A percentile compares a stretch with the other conserved stretches of the same genome.
phyloP scores from a whole-genome alignment of 2,329 filamentous ascomycete genomes.

The Fusarium beomiforme region DNA sequence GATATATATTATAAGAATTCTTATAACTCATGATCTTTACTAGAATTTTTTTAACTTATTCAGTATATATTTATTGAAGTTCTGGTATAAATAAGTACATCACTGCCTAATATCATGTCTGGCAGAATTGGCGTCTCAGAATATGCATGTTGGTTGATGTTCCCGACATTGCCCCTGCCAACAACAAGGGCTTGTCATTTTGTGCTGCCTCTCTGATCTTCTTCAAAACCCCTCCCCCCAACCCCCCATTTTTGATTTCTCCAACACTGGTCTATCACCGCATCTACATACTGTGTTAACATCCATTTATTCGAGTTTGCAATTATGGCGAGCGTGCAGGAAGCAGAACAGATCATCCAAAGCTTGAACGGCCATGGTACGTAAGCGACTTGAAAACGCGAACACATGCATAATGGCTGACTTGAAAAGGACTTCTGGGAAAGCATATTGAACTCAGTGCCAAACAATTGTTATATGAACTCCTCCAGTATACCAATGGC shows the following conservation, averaged over 20 bases:
- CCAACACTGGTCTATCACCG: neutral
- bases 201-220: neutral
- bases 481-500: constrained; percentile 16
- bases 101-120: too few species aligned
- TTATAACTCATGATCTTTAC: too few species aligned
- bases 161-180: neutral
- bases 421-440: neutral
- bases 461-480: constrained; percentile 25
- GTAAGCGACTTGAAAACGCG: neutral
- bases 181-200: neutral
- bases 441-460: constrained; percentile 12
- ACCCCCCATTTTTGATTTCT: neutral
- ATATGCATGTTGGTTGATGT: constrained; percentile 5
- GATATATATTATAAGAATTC: too few species aligned
- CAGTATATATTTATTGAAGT: too few species aligned
- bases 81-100: too few species aligned
- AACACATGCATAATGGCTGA: neutral
- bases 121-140: constrained; percentile 4
- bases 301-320: too few species aligned
- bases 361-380: neutral
- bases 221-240: rapidly evolving
- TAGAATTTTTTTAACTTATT: too few species aligned
- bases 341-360: neutral
- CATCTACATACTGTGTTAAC: neutral
- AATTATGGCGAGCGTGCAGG: neutral